phyloP scores from a whole-genome alignment of 2,329 filamentous ascomycete species.

The Lachnellula suecica region DNA sequence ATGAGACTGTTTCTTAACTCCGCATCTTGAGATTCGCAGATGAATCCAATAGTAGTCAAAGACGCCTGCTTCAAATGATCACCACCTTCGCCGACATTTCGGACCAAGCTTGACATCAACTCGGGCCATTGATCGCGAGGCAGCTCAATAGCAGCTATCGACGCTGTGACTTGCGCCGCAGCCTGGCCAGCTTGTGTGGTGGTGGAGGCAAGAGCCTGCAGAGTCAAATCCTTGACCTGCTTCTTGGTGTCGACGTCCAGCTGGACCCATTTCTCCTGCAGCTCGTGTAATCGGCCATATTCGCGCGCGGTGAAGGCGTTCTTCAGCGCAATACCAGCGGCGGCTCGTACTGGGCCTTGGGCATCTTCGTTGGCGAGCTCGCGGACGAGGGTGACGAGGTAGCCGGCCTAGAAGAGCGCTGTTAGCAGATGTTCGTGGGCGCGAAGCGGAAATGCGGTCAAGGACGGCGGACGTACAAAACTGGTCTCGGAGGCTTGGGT shows the following conservation, averaged over 20 bases:
- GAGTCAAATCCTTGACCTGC: slow-evolving; percentile 84
- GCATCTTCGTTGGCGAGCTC: slow-evolving; percentile 90
- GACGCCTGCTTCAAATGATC: slow-evolving; percentile 93
- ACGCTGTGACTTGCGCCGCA: slow-evolving; percentile 91
- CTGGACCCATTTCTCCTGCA: slow-evolving; percentile 91
- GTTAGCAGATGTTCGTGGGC: slow-evolving; percentile 21
- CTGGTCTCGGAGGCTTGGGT: slow-evolving; percentile 89
- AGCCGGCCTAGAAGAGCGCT: slow-evolving; percentile 66
- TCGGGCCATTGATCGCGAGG: slow-evolving; percentile 92
- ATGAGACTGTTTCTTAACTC: slow-evolving; percentile 80
- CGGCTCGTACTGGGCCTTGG: slow-evolving; percentile 81
- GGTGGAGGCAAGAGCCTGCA: slow-evolving; percentile 79
- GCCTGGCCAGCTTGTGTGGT: slow-evolving; percentile 84
- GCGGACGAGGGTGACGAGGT: slow-evolving; percentile 88
- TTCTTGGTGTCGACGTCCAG: slow-evolving; percentile 80
- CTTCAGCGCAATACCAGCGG: slow-evolving; percentile 94
- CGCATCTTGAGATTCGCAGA: slow-evolving; percentile 91
- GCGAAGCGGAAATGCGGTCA: slow-evolving; percentile 29
- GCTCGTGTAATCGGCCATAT: slow-evolving; percentile 78
- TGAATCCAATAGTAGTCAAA: slow-evolving; percentile 94
- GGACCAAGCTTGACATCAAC: slow-evolving; percentile 83
- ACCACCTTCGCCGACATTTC: slow-evolving; percentile 84
- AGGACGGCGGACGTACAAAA: slow-evolving; percentile 67
- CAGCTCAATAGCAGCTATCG: slow-evolving; percentile 92
- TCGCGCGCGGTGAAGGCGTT: slow-evolving; percentile 97